Percentiles rank a stretch among this genome's conserved stretches.
phyloP scores from a whole-genome alignment of 352 stramenopile genomes.

The Globisporangium emineosum region DNA sequence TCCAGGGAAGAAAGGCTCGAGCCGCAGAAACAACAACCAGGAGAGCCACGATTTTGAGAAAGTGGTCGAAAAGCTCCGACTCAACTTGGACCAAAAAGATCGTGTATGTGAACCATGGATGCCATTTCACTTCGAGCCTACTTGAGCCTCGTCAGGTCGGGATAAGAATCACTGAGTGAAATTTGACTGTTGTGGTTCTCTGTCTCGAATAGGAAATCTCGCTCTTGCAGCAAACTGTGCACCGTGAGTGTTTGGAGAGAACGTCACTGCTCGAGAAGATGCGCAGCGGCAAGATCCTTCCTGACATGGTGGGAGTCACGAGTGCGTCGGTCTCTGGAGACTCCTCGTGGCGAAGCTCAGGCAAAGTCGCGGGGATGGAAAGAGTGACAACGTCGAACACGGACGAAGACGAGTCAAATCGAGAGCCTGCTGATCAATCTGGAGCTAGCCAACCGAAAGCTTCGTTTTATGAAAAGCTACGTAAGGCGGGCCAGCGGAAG shows the following conservation, averaged over 20 bases:
- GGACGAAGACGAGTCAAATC: constrained; percentile 22
- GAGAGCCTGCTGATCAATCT: constrained; percentile 14
- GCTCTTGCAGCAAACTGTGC: constrained; percentile 75
- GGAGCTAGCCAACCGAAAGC: constrained; percentile 30
- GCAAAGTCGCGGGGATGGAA: neutral
- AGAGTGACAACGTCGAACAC: constrained; percentile 14
- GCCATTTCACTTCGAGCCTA: constrained; percentile 9
- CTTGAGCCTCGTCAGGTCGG: too few species aligned
- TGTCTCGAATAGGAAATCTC: constrained; percentile 50
- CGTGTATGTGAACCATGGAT: constrained; percentile 22
- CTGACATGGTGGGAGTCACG: constrained; percentile 30
- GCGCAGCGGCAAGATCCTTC: constrained; percentile 61
- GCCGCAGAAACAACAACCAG: constrained; percentile 32
- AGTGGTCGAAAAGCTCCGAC: constrained; percentile 36
- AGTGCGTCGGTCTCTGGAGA: neutral
- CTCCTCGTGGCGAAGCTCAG: constrained; percentile 2
- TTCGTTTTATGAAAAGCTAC: constrained; percentile 80
- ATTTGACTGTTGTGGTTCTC: neutral
- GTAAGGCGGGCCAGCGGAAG: constrained; percentile 52
- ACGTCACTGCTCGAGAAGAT: constrained; percentile 77
- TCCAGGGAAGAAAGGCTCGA: constrained; percentile 1
- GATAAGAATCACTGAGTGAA: neutral
- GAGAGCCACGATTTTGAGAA: constrained; percentile 42
- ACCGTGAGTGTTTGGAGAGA: constrained; percentile 78
- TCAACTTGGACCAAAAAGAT: constrained; percentile 50